These are phyloP conservation scores for Salvia hispanica DNA, from an alignment of 257 asterid species.

Conservation along the genomic window DNA sequence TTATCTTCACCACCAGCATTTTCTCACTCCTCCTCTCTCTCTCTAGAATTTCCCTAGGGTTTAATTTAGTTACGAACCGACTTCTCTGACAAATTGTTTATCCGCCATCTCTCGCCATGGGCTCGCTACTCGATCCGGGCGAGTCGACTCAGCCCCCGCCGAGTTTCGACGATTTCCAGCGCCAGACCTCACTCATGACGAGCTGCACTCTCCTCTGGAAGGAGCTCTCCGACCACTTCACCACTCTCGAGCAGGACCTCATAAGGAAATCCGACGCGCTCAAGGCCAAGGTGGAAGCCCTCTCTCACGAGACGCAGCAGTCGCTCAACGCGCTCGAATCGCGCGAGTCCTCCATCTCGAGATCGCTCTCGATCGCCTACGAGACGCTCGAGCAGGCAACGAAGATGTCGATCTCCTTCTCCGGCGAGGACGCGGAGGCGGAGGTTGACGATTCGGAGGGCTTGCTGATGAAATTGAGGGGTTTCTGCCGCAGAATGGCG, in stretches of 20 bases:
- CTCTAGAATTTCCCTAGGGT: slow-evolving; percentile 51
- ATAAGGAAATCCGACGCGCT: slow-evolving; percentile 67
- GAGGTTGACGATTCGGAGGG: slow-evolving; percentile 75
- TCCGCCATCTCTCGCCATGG: slow-evolving; percentile 45
- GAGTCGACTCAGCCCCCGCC: slow-evolving; percentile 62
- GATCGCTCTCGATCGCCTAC: slow-evolving; percentile 57
- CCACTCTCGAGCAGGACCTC: slow-evolving; percentile 80
- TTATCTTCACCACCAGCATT: slow-evolving; percentile 49
- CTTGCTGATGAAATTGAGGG: slow-evolving; percentile 52
- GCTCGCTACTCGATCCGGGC: slow-evolving; percentile 95
- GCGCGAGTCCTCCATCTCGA: slow-evolving; percentile 73
- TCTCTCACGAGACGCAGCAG: slow-evolving; percentile 57
- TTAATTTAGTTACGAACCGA: slow-evolving; percentile 26
- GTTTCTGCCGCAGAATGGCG: slow-evolving; percentile 67
- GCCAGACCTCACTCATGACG: slow-evolving; percentile 96
- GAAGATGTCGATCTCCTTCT: slow-evolving; percentile 39
- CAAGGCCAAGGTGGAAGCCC: slow-evolving; percentile 49
- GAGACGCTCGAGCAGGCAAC: slow-evolving; percentile 45
- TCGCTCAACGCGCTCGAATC: slow-evolving; percentile 59
- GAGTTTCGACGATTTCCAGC: slow-evolving; percentile 95
- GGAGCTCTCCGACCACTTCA: slow-evolving; percentile 95
- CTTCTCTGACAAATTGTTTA: slow-evolving; percentile 16
- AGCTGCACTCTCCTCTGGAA: slow-evolving; percentile 99
- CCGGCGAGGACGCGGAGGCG: slow-evolving; percentile 34
- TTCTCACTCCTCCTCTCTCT: slow-evolving; percentile 36